Percentiles rank a stretch among this genome's conserved stretches.
Evolutionary conservation across 176 grass and related monocot species (phyloP).

Genomic region (Cymbopogon citratus): DNA sequence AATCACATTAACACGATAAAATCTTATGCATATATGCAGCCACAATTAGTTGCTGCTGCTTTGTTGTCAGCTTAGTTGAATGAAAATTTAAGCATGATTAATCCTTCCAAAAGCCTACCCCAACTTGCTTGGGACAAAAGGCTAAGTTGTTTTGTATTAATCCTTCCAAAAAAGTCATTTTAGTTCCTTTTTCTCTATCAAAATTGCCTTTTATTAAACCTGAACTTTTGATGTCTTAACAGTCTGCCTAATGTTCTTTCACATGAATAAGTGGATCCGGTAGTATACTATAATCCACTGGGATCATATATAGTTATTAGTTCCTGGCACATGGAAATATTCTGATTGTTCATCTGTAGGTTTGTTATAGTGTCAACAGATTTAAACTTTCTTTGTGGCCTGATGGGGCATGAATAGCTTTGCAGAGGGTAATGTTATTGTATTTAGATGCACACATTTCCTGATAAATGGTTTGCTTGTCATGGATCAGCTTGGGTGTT

Average conservation of each 20-base stretch:
- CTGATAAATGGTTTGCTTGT: not conserved
- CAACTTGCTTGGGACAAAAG: too few relatives aligned
- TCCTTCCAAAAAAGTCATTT: not conserved
- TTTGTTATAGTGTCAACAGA: not conserved
- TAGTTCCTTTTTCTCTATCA: not conserved
- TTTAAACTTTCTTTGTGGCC: not conserved
- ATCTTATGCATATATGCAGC: not conserved
- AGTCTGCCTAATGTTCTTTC: not conserved
- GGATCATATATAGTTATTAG: not conserved
- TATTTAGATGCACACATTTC: not conserved
- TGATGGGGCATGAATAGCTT: not conserved
- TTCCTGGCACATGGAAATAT: not conserved
- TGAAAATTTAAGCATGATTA: not conserved
- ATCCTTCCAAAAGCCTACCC: not conserved
- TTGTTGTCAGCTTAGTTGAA: not conserved
- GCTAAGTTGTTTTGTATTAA: too few relatives aligned
- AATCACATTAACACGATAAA: not conserved
- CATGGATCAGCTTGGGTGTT: not conserved
- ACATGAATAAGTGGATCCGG: not conserved
- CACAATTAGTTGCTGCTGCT: not conserved
- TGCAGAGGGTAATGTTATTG: not conserved
- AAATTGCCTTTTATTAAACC: not conserved
- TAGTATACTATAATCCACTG: not conserved
- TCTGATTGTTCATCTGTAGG: not conserved
- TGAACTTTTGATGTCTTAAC: not conserved